A percentile compares a stretch with the other conserved stretches of the same genome.
Conservation (phyloP, 768 basidiomycete genomes). For the Tricholoma furcatifolium region DNA sequence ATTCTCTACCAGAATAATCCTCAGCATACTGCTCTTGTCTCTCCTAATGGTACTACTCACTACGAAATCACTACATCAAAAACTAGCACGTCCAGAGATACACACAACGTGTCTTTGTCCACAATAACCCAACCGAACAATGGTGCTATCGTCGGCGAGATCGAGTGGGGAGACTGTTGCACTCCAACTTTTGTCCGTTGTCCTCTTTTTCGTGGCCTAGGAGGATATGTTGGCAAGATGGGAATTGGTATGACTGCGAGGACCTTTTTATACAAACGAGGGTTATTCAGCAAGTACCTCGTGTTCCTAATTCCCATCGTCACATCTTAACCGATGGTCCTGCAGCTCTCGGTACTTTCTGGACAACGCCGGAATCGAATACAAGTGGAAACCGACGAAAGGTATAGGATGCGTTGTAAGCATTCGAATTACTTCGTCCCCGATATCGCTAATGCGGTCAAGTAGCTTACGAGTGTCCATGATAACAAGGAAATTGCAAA, state of each 20-base stretch:
- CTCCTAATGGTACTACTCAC: constrained; percentile 48
- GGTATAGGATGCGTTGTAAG: constrained; percentile 41
- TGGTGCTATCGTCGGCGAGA: constrained; percentile 45
- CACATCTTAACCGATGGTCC: background rate
- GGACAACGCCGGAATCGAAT: constrained; percentile 48
- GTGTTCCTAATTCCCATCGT: background rate
- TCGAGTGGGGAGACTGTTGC: constrained; percentile 44
- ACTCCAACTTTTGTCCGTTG: constrained; percentile 43
- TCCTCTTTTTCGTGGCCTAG: constrained; percentile 32
- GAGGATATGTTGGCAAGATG: constrained; percentile 22
- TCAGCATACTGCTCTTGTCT: constrained; percentile 46
- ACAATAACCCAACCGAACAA: constrained; percentile 40
- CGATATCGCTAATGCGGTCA: background rate
- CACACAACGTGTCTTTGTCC: constrained; percentile 33
- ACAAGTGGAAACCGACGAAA: constrained; percentile 45
- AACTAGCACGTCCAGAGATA: constrained; percentile 12
- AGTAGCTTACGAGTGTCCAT: constrained; percentile 37
- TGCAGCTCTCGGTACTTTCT: constrained; percentile 48
- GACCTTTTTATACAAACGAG: constrained; percentile 42
- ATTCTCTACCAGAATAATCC: constrained; percentile 53
- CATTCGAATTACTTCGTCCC: background rate
- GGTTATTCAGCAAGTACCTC: constrained; percentile 40
- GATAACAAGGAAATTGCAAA: constrained; percentile 42
- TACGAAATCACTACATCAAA: constrained; percentile 46
- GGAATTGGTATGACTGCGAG: constrained; percentile 32